A percentile compares a stretch with the other conserved stretches of the same genome.
These are phyloP conservation scores for Penicillium paxilli DNA, from an alignment of 495 filamentous ascomycete species.

Conservation along the genomic window DNA sequence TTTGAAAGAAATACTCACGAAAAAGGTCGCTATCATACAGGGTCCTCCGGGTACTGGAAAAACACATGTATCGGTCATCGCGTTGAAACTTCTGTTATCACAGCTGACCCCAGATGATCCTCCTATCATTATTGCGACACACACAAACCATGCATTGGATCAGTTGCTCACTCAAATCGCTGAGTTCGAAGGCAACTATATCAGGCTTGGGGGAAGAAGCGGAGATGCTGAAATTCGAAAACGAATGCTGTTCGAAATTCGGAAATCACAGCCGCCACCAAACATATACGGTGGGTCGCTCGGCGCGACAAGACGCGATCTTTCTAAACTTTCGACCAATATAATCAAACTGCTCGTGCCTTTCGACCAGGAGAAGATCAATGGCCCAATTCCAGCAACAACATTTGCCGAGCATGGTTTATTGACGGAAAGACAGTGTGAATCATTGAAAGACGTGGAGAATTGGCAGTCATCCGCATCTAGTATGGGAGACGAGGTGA, in stretches of 20 bases:
- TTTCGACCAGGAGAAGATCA: constrained; percentile 33
- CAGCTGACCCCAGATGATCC: constrained; percentile 62
- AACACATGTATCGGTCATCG: constrained; percentile 73
- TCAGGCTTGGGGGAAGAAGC: constrained; percentile 79
- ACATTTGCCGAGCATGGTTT: constrained; percentile 52
- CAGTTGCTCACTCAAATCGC: constrained; percentile 74
- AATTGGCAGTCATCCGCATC: background rate
- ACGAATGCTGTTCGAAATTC: constrained; percentile 65
- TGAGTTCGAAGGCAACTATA: constrained; percentile 61
- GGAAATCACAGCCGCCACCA: constrained; percentile 25
- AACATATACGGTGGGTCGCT: constrained; percentile 33
- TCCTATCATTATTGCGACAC: constrained; percentile 76
- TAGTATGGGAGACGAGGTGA: background rate
- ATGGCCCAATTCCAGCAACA: constrained; percentile 19
- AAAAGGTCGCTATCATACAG: constrained; percentile 76
- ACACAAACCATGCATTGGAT: constrained; percentile 94
- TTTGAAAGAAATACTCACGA: constrained; percentile 69
- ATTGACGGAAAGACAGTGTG: constrained; percentile 59
- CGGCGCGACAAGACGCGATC: constrained; percentile 29
- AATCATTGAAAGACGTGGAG: constrained; percentile 31
- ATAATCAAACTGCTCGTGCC: constrained; percentile 51
- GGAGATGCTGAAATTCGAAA: constrained; percentile 65
- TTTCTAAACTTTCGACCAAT: constrained; percentile 44
- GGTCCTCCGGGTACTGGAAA: constrained; percentile 94
- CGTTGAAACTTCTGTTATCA: constrained; percentile 65